These are phyloP conservation scores for Corylus avellana DNA, from an alignment of 306 rosid species.

Conservation along the genomic window DNA sequence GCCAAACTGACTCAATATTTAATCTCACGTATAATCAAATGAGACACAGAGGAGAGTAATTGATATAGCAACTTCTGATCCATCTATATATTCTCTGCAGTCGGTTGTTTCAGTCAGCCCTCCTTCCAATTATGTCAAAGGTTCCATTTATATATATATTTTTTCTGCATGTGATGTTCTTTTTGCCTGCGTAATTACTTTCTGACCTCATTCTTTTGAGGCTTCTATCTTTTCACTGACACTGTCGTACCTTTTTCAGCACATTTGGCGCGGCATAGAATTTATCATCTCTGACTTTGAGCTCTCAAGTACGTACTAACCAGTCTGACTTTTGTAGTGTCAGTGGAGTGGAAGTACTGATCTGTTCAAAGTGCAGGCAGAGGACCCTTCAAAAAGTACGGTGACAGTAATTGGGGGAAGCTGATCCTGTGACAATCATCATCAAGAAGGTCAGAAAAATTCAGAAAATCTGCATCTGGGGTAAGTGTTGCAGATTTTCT, in stretches of 20 bases:
- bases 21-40: constrained; percentile 15
- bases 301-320: constrained; percentile 17
- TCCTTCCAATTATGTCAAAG: constrained; percentile 47
- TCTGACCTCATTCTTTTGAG: constrained; percentile 20
- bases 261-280: constrained; percentile 2
- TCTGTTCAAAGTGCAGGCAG: constrained; percentile 54
- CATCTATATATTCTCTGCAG: constrained; percentile 4
- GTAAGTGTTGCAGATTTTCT: constrained; percentile 29
- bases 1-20: constrained; percentile 23
- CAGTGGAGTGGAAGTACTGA: constrained; percentile 38
- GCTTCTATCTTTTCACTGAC: constrained; percentile 30
- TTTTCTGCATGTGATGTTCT: neutral
- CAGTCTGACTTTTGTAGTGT: constrained; percentile 37
- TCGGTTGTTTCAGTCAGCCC: constrained; percentile 27
- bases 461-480: constrained; percentile 38
- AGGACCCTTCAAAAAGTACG: constrained; percentile 41
- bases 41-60: constrained; percentile 1
- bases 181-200: neutral
- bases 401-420: constrained; percentile 56
- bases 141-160: constrained; percentile 15
- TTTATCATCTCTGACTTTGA: constrained; percentile 3
- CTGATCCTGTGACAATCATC: constrained; percentile 49
- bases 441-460: constrained; percentile 55
- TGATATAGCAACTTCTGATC: constrained; percentile 12
- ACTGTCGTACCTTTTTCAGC: constrained; percentile 31